phyloP scores from a whole-genome alignment of 345 rosid species.

The Sapria himalayana region DNA sequence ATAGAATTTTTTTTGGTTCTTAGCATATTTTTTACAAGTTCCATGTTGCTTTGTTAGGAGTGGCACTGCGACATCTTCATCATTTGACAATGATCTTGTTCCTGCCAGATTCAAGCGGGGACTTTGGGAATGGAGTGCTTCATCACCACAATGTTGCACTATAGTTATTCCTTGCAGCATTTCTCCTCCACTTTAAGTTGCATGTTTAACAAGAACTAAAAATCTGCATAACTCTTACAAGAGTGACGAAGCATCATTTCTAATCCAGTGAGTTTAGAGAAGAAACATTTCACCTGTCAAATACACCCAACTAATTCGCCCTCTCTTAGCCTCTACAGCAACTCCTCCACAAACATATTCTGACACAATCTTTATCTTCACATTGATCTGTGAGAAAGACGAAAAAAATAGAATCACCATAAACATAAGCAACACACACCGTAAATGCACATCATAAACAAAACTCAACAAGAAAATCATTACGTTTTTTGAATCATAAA shows the following conservation, averaged over 20 bases:
- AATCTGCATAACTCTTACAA: too few relatives aligned
- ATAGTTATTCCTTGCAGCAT: constrained; percentile 79
- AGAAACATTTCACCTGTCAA: constrained; percentile 95
- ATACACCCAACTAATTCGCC: constrained; percentile 68
- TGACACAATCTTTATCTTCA: constrained; percentile 76
- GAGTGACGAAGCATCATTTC: constrained; percentile 6
- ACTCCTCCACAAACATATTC: constrained; percentile 80
- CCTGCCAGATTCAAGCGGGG: constrained; percentile 88
- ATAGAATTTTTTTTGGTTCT: constrained; percentile 22
- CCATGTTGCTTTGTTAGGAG: constrained; percentile 26
- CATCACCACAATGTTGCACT: constrained; percentile 92
- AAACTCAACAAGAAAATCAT: constrained; percentile 1
- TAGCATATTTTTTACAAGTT: constrained; percentile 20
- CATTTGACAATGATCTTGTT: constrained; percentile 29
- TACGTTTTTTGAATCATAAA: constrained; percentile 92
- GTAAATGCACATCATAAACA: constrained; percentile 3
- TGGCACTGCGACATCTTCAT: constrained; percentile 19
- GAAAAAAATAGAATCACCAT: background rate
- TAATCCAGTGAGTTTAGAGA: too few relatives aligned
- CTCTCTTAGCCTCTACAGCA: constrained; percentile 63
- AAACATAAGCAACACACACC: too few relatives aligned
- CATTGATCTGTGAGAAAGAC: constrained; percentile 39
- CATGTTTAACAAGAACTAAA: constrained; percentile 18
- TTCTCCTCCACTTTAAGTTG: constrained; percentile 78
- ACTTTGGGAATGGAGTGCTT: constrained; percentile 84